A percentile compares a stretch with the other conserved stretches of the same genome.
phyloP scores from a whole-genome alignment of 176 grass and related monocot genomes.

The Oryza meridionalis region DNA sequence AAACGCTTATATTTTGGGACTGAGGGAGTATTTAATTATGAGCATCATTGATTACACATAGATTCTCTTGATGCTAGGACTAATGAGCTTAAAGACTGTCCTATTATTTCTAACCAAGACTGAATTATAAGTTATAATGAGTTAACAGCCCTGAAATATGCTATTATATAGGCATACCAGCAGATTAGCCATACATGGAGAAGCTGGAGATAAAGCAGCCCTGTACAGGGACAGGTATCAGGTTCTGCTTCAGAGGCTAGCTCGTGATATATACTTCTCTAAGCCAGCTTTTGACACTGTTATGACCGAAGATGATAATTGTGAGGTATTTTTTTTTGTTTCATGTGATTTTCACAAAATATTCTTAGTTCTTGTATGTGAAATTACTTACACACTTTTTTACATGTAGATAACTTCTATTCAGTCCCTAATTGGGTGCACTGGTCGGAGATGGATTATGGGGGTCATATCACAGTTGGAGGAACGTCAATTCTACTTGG shows the following conservation, averaged over 20 bases:
- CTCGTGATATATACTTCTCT: constrained; percentile 88
- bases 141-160: neutral
- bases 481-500: constrained; percentile 87
- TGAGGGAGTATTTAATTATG: neutral
- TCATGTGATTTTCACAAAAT: neutral
- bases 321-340: constrained; percentile 53
- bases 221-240: constrained; percentile 87
- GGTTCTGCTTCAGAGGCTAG: constrained; percentile 77
- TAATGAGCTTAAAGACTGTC: constrained; percentile 1
- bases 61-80: neutral
- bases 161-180: constrained; percentile 59
- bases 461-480: constrained; percentile 91
- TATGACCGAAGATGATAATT: constrained; percentile 56
- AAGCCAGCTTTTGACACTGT: constrained; percentile 78
- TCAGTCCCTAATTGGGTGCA: constrained; percentile 88
- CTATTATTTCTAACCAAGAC: neutral
- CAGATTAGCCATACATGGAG: constrained; percentile 77
- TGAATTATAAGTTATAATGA: neutral
- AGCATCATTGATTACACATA: neutral
- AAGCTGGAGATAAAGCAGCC: constrained; percentile 78
- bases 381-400: neutral
- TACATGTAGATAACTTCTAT: constrained; percentile 76
- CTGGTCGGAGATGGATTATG: constrained; percentile 92
- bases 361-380: constrained; percentile 19
- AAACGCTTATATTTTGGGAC: too few relatives aligned